These are phyloP conservation scores for Schizophyllum commune DNA, from an alignment of 1,284 basidiomycete species.

Conservation along the genomic window DNA sequence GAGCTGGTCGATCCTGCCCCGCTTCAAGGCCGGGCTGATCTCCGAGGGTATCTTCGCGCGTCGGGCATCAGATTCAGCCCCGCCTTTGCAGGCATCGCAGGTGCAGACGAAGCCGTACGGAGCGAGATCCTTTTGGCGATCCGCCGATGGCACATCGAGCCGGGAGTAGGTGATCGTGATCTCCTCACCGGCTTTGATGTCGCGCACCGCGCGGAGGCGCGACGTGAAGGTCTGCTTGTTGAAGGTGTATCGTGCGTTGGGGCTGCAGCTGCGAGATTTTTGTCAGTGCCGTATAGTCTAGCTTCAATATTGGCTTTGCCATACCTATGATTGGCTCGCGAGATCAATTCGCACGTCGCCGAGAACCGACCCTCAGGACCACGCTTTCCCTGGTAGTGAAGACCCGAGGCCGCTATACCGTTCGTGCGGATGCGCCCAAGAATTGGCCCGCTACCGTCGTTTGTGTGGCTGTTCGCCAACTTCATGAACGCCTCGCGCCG, in stretches of 20 bases:
- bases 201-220: slow-evolving; percentile 16
- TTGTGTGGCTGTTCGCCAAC: slow-evolving; percentile 8
- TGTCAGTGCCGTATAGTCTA: neutral
- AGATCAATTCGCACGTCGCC: slow-evolving; percentile 16
- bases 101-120: slow-evolving; percentile 6
- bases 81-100: slow-evolving; percentile 6
- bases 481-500: slow-evolving; percentile 8
- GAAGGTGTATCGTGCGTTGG: slow-evolving; percentile 16
- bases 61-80: neutral
- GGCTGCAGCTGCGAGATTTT: slow-evolving; percentile 11
- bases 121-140: slow-evolving; percentile 1
- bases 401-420: neutral
- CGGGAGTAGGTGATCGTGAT: slow-evolving; percentile 13
- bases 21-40: neutral
- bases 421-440: slow-evolving; percentile 10
- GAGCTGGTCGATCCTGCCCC: neutral
- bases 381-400: slow-evolving; percentile 5
- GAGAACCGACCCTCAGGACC: slow-evolving; percentile 11
- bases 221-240: slow-evolving; percentile 18
- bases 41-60: neutral
- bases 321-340: slow-evolving; percentile 22
- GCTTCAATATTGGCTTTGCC: neutral
- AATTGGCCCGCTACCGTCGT: slow-evolving; percentile 7
- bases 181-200: slow-evolving; percentile 18
- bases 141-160: neutral